phyloP scores from a whole-genome alignment of 2,329 filamentous ascomycete genomes.

The Colletotrichum echinochloae region DNA sequence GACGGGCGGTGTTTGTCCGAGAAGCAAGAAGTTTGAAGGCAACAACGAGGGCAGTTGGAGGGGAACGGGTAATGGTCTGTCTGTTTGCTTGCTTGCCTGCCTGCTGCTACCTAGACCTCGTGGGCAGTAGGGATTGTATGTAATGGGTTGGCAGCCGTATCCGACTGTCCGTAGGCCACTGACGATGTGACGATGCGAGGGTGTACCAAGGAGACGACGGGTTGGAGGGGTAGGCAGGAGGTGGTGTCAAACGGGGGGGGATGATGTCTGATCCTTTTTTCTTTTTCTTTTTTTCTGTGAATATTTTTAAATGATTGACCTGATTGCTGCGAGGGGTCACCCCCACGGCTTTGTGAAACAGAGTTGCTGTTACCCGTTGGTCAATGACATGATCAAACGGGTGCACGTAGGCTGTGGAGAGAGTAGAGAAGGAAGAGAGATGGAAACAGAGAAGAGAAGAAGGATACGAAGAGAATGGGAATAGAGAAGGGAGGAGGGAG shows the following conservation, averaged over 20 bases:
- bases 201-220: constrained; percentile 13
- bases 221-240: not conserved
- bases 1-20: constrained; percentile 35
- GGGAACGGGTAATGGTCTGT: not conserved
- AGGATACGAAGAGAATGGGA: no score
- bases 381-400: constrained; percentile 22
- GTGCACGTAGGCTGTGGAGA: no score
- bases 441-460: no score
- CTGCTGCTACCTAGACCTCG: not conserved
- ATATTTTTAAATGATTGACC: no score
- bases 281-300: no score
- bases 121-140: not conserved
- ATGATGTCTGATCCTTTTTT: not conserved
- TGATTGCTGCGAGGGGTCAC: constrained; percentile 17
- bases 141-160: no score
- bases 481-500: not conserved
- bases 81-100: no score
- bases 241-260: constrained; percentile 19
- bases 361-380: constrained; percentile 18
- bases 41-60: not conserved
- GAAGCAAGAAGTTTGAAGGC: not conserved
- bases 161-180: no score
- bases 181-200: constrained; percentile 17
- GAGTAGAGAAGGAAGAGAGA: no score
- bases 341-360: constrained; percentile 32